A percentile compares a stretch with the other conserved stretches of the same genome.
These are phyloP conservation scores for Hyaloscypha bicolor DNA, from an alignment of 495 filamentous ascomycete species.

Conservation along the genomic window DNA sequence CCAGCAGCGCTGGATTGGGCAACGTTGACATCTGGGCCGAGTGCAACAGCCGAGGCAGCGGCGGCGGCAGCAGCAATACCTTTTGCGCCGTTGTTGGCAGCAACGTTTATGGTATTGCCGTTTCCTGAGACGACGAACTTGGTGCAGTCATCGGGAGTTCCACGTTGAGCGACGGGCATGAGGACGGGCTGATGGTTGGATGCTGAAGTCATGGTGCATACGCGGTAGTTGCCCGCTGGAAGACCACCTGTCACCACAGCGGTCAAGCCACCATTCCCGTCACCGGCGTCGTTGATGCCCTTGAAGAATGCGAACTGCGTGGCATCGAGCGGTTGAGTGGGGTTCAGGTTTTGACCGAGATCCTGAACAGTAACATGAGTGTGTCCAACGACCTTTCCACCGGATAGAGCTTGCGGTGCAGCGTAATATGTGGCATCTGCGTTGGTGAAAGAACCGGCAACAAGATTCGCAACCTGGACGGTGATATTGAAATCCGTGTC, in stretches of 20 bases:
- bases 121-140: constrained; percentile 49
- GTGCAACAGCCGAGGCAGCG: constrained; percentile 23
- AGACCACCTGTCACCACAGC: constrained; percentile 63
- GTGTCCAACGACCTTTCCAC: constrained; percentile 52
- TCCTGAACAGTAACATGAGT: constrained; percentile 69
- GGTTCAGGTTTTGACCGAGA: constrained; percentile 54
- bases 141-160: constrained; percentile 71
- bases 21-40: constrained; percentile 20
- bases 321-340: constrained; percentile 56
- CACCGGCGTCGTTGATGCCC: constrained; percentile 73
- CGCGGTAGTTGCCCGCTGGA: constrained; percentile 57
- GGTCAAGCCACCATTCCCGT: constrained; percentile 60
- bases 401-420: constrained; percentile 63
- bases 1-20: constrained; percentile 3
- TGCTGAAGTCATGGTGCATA: constrained; percentile 71
- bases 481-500: constrained; percentile 59
- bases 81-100: constrained; percentile 28
- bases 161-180: constrained; percentile 78
- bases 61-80: constrained; percentile 27
- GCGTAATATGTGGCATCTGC: constrained; percentile 66
- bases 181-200: constrained; percentile 76
- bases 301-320: constrained; percentile 72
- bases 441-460: constrained; percentile 69
- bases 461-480: constrained; percentile 61
- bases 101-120: constrained; percentile 30